Evolutionary conservation across 306 rosid genomes (phyloP), one percentile per base, ranked within the genome.

Genomic region (Castanopsis chinensis): DNA sequence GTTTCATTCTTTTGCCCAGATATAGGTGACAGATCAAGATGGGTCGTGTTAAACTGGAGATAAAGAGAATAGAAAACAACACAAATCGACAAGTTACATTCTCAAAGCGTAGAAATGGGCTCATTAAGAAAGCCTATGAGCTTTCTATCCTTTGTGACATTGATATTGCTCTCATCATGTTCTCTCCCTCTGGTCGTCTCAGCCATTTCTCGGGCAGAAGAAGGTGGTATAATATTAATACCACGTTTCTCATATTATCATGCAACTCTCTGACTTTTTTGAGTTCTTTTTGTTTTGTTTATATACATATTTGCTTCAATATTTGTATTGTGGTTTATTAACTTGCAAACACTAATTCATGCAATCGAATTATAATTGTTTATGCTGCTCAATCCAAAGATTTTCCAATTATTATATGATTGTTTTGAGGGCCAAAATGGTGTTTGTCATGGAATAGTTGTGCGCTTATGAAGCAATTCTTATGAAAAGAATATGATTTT

Each of bases 1-100:
- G 63, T 78, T 83, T 65, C 69, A 57, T 76, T 33, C 51, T 71
- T 18, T 61, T 78, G 56, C 75, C 15, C 82, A n/a, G 41, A 58
- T 68, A 60, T 55, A 74, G 41, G 71, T 25, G 67, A 72, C 14
- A 32, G 53, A 73, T 79, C 73, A 6, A 81, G 21, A 92, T 92
- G 96, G 97, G 97, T 82, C 97, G 96, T 32, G 97, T 92, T 55
- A 92, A 92, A 79, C 80, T 92, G 71, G 93, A 92, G 89, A 92
- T 92, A 65, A 92, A 92, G 82, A 91, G 90, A 81, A 92, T 92
- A 85, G 97, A 92, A 52, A 92, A 92, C 79, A 78, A 56, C 76
- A 82, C 92, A 1, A 92, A 92, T 84, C 87, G 96, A 32, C 97
- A 92, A 83, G 97, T 92, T 11, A 92, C 97, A 30, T 92, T 89